phyloP scores from a whole-genome alignment of 345 rosid genomes.

The Trapa bicornis region DNA sequence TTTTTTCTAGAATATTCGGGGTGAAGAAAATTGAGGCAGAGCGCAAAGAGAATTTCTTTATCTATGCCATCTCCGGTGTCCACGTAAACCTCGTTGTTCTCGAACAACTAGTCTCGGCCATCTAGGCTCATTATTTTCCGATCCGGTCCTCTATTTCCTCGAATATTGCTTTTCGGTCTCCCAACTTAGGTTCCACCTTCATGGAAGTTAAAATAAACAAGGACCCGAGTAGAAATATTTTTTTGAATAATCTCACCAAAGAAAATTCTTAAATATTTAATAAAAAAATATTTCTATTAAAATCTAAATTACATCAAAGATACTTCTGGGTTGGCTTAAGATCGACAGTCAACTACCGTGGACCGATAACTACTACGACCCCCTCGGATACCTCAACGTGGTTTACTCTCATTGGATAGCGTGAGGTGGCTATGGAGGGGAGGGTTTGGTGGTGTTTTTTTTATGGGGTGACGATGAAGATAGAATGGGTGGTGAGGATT shows the following conservation, averaged over 20 bases:
- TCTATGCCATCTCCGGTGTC: background rate
- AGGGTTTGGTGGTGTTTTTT: background rate
- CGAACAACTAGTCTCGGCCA: background rate
- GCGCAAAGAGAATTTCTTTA: background rate
- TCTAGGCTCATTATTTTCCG: background rate
- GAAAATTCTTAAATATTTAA: too few species aligned
- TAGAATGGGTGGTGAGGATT: background rate
- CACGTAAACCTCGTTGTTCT: conserved; percentile 4
- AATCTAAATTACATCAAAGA: too few species aligned
- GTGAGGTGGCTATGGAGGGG: background rate
- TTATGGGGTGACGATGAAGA: background rate
- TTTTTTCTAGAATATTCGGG: background rate
- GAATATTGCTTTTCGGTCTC: background rate
- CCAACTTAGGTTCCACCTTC: background rate
- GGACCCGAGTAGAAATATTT: too few species aligned
- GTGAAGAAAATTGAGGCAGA: background rate
- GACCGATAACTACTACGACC: too few species aligned
- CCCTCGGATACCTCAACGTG: too few species aligned
- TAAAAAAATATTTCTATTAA: too few species aligned
- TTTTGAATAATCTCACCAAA: too few species aligned
- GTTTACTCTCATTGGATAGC: too few species aligned
- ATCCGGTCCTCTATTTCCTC: background rate
- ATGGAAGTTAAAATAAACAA: too few species aligned
- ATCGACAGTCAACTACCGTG: too few species aligned
- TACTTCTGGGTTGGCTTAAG: too few species aligned